Percentiles rank a stretch among this genome's conserved stretches.
Conservation (phyloP, 768 basidiomycete species). For the Psilocybe cyanescens region DNA sequence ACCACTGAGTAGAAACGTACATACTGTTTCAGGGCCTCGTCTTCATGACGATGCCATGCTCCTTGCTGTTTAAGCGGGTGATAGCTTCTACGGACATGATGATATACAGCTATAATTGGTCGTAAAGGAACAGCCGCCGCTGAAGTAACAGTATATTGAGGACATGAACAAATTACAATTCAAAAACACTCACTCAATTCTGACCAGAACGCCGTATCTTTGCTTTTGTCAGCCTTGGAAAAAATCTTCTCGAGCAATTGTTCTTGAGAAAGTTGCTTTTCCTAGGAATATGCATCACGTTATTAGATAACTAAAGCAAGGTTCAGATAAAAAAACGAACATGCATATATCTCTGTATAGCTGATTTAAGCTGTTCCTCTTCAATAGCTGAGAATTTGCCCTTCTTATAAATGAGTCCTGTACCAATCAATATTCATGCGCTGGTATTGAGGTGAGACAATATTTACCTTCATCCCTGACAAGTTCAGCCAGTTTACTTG, state of each 20-base stretch:
- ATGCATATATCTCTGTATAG: conserved; percentile 64
- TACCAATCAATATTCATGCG: not conserved
- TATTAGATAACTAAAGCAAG: not conserved
- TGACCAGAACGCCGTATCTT: conserved; percentile 75
- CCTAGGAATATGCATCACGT: conserved; percentile 33
- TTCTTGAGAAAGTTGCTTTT: conserved; percentile 53
- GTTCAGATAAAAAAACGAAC: conserved; percentile 41
- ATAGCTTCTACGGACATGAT: conserved; percentile 70
- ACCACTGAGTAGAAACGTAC: conserved; percentile 22
- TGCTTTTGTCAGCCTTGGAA: conserved; percentile 61
- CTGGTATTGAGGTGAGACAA: not conserved
- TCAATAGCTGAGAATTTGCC: conserved; percentile 86
- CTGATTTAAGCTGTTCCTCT: conserved; percentile 63
- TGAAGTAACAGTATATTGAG: conserved; percentile 27
- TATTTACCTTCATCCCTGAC: conserved; percentile 66
- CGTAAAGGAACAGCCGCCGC: conserved; percentile 74
- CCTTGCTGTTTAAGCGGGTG: conserved; percentile 77
- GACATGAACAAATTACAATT: not conserved
- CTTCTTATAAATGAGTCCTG: conserved; percentile 86
- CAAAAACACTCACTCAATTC: conserved; percentile 65
- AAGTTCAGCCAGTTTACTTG: conserved; percentile 68
- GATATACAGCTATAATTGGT: conserved; percentile 84
- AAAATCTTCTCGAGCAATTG: conserved; percentile 70
- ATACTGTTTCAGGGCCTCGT: conserved; percentile 64
- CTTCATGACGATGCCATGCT: conserved; percentile 70